Evolutionary conservation across 2,329 filamentous ascomycete species (phyloP), one percentile per base, ranked within the genome.

Genomic region (Niveomyces coronatus): DNA sequence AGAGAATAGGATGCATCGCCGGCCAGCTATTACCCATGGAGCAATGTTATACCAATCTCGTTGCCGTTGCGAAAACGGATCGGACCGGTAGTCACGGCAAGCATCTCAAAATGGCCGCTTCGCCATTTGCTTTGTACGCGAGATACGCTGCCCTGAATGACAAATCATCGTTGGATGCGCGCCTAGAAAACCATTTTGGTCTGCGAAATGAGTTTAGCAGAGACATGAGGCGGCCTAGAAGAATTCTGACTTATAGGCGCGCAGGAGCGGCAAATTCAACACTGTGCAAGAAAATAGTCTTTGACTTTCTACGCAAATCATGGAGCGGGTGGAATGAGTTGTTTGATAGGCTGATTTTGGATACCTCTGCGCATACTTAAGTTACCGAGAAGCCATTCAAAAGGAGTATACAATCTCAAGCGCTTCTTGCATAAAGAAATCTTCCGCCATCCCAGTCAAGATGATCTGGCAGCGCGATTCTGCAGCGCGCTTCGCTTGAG

Each of bases 211-310:
- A 23, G 14, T 19, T 15, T 3, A 6, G 27, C 8, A 14, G 9
- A 9, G 7, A 2, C 15, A 18, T 8, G 6, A 24, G 22, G 2
- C 9, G 13, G 9, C 22, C 33, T 5, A 16, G 16, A 44, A 45
- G 56, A 31, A 56, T 64, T n/a, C 42, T 62, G 27, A 62, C 63
- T 35, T 49, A 50, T 18, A 60, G 58, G 24, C 52, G 50, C 5
- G 56, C 60, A 0, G 60, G 61, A 23, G 52, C 62, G 2, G 59
- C 59, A 2, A 65, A 64, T 48, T 60, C 58, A 4, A 64, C 61
- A 1, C 42, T 64, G 14, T 64, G 58, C 47, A 63, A 63, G 42
- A 64, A 63, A 44, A 58, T 63, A 9, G 47, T 64, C 23, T 35
- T 60, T 39, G 54, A 59, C 6, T 63, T 58, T 45, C 36, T 31